Base-by-base conservation (phyloP, 2,329 filamentous ascomycete species). In the Colletotrichum lentis region DNA sequence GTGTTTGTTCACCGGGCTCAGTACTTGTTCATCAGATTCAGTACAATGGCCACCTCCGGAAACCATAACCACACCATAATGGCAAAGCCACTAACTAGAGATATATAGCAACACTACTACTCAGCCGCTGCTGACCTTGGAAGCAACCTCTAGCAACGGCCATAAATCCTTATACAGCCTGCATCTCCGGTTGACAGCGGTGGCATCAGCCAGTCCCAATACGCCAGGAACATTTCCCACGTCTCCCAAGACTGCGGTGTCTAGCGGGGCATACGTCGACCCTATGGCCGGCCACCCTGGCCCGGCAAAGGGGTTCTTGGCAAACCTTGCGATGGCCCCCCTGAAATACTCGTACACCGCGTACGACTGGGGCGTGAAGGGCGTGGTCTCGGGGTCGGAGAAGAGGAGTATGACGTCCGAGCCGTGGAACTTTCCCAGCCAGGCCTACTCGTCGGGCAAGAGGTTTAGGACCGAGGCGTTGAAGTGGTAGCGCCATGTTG, bases 401-500 rank as follows among this genome's bases (percentile, higher is more conserved):
- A 76, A 74, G 5, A 76, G 72, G 11, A 75, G 68, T 1, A 64
- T 14, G 12, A 73, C 62, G 8, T 77, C 76, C 5, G 70, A 71
- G 22, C 67, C 70, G 62, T 77, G 74, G 55, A 74, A 76, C 24
- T 74, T 75, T 20, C 69, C 72, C 0, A 76, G 70, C 64, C 69
- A 77, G 1, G 31, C 46, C 50, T 70, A 73, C 20, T 73, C 41
- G 1, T 65, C 41, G 2, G 70, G 71, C 2, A 76, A 31, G 11
- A 73, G 55, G n/a, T 69, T 69, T 0, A 69, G 63, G 24, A 73
- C 50, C 1, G 74, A 76, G 6, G 69, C 49, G 56, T 75, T 76
- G 70, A 74, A 75, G 68, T 69, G 71, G 63, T 72, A 74, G 14
- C 73, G 71, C 75, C 75, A 76, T 1, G 72, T 73, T 16, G 74